phyloP scores from a whole-genome alignment of 164 flowering plant species.

The Berberis vulgaris region DNA sequence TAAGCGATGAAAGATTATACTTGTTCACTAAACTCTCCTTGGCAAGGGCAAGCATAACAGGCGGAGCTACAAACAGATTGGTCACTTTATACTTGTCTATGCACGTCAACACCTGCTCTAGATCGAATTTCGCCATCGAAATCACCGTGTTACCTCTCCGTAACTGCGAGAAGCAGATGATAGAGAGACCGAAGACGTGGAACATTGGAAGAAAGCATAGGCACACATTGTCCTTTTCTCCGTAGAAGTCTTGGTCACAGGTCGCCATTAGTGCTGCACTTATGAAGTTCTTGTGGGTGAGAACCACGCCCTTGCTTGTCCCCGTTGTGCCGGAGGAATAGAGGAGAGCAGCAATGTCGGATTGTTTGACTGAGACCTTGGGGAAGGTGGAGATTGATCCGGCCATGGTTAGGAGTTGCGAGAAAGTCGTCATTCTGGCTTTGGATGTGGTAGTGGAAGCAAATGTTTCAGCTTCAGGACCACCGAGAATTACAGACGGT shows the following conservation, averaged over 20 bases:
- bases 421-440: no score
- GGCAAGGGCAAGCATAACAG: constrained; percentile 31
- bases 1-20: no score
- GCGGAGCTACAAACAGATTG: constrained; percentile 47
- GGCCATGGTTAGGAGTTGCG: no score
- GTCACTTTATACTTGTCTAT: constrained; percentile 43
- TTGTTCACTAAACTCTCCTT: no score
- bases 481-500: no score
- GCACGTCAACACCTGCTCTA: constrained; percentile 51
- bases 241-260: constrained; percentile 6
- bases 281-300: constrained; percentile 66
- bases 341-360: constrained; percentile 63
- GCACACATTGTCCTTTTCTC: constrained; percentile 46
- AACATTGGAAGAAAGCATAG: no score
- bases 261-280: constrained; percentile 14
- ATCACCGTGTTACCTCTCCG: constrained; percentile 34
- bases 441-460: no score
- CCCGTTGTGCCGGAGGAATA: constrained; percentile 94
- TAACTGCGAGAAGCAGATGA: constrained; percentile 2
- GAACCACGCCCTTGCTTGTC: constrained; percentile 54
- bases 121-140: constrained; percentile 56
- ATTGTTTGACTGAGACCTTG: constrained; percentile 22
- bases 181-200: constrained; percentile 53
- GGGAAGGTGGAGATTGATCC: no score
- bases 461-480: no score